Percentiles rank a stretch among this genome's conserved stretches.
phyloP scores from a whole-genome alignment of 805 yeast genomes.

The Wickerhamomyces bovis region DNA sequence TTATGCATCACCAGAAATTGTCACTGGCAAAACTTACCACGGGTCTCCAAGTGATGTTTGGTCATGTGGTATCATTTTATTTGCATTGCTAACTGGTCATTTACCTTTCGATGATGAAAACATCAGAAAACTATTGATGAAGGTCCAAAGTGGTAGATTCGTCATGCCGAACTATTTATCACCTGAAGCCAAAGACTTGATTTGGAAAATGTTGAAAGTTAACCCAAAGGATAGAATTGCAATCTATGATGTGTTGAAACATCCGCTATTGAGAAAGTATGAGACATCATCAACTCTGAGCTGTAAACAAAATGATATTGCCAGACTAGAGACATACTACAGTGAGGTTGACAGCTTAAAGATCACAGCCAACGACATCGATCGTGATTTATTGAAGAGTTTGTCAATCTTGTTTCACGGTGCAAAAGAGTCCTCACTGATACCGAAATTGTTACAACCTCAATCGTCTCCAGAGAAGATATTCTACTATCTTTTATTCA shows the following conservation, averaged over 20 bases:
- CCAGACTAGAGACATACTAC: slow-evolving; percentile 30
- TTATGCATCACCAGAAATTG: slow-evolving; percentile 97
- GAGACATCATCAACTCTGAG: slow-evolving; percentile 34
- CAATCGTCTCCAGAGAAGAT: slow-evolving; percentile 73
- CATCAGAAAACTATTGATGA: slow-evolving; percentile 76
- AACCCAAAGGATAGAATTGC: slow-evolving; percentile 77
- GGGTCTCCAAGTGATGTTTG: slow-evolving; percentile 97
- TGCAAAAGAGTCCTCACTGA: slow-evolving; percentile 47
- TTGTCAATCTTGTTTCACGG: slow-evolving; percentile 80
- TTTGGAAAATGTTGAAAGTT: slow-evolving; percentile 72
- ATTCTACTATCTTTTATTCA: slow-evolving; percentile 66
- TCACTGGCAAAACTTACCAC: slow-evolving; percentile 89
- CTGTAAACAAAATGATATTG: slow-evolving; percentile 22
- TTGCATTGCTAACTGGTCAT: slow-evolving; percentile 91
- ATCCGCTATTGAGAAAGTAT: slow-evolving; percentile 78
- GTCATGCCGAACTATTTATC: slow-evolving; percentile 78
- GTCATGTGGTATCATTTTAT: slow-evolving; percentile 95
- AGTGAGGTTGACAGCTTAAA: slow-evolving; percentile 34
- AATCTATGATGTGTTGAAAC: slow-evolving; percentile 68
- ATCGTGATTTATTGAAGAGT: slow-evolving; percentile 68
- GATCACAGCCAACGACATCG: slow-evolving; percentile 40
- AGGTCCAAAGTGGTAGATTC: slow-evolving; percentile 87
- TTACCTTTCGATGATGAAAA: slow-evolving; percentile 96
- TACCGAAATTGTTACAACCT: slow-evolving; percentile 45
- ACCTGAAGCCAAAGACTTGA: slow-evolving; percentile 80